phyloP scores from a whole-genome alignment of 176 grass and related monocot genomes.

The Guadua angustifolia region DNA sequence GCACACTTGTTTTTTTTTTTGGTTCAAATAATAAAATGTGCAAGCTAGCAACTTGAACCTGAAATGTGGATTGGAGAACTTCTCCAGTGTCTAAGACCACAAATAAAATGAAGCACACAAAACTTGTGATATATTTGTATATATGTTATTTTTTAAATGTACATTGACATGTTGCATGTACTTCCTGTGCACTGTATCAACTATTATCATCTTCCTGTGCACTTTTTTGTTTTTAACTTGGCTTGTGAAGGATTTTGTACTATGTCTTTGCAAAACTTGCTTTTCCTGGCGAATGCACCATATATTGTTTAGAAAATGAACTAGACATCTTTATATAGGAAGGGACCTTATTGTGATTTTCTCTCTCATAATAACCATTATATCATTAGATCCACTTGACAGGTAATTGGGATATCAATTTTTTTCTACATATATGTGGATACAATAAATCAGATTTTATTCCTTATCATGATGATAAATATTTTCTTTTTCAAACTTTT shows the following conservation, averaged over 20 bases:
- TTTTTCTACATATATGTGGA: too few species aligned
- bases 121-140: not conserved
- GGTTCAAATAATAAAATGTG: not conserved
- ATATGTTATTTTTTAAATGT: not conserved
- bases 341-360: not conserved
- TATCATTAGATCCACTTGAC: not conserved
- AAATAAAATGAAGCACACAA: not conserved
- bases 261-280: not conserved
- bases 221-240: slow-evolving; percentile 14
- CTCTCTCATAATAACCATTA: not conserved
- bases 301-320: not conserved
- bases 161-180: not conserved
- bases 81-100: not conserved
- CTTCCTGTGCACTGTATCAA: not conserved
- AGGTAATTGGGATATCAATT: not conserved
- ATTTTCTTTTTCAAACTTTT: too few species aligned
- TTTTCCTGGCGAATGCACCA: not conserved
- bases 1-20: not conserved
- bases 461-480: too few species aligned
- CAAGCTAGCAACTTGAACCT: not conserved
- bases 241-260: slow-evolving; percentile 34
- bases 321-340: not conserved
- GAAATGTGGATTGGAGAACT: not conserved
- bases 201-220: not conserved
- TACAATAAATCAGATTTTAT: too few species aligned